Evolutionary conservation across 169 alveolate genomes (phyloP).

Genomic region (Cryptosporidium felis): DNA sequence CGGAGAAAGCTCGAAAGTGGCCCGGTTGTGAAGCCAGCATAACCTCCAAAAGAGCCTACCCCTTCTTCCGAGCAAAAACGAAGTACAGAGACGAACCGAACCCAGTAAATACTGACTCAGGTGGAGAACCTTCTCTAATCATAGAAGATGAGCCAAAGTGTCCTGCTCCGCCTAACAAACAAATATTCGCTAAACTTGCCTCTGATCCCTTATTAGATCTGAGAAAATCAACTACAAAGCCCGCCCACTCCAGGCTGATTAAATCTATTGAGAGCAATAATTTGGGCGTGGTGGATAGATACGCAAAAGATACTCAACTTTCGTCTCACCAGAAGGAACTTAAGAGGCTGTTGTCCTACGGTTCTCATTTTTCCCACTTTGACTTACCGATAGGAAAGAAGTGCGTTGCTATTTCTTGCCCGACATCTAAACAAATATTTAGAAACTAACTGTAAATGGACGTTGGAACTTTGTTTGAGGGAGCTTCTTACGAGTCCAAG

Average conservation of each 20-base stretch:
- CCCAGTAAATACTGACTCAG: too few species aligned
- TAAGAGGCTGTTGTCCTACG: background rate
- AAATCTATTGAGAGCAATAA: background rate
- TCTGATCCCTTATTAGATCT: background rate
- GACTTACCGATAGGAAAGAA: background rate
- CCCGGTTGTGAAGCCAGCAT: too few species aligned
- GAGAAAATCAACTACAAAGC: background rate
- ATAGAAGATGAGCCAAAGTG: too few species aligned
- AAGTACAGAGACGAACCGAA: slow-evolving; percentile 15
- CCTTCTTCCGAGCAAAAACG: background rate
- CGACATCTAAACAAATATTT: background rate
- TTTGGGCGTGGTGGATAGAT: slow-evolving; percentile 8
- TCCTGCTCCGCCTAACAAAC: background rate
- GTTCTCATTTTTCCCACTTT: background rate
- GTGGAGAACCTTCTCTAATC: too few species aligned
- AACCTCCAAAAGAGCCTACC: background rate
- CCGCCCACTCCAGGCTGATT: background rate
- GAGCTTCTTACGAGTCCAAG: slow-evolving; percentile 2
- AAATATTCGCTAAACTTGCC: background rate
- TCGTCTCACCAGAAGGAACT: slow-evolving; percentile 18
- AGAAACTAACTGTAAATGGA: slow-evolving; percentile 3
- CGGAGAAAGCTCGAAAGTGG: too few species aligned
- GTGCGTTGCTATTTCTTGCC: slow-evolving; percentile 57
- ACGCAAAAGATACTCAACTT: background rate
- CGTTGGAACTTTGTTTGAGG: background rate